phyloP scores from a whole-genome alignment of 192 early-diverging fungal species.

The Paraglomus brasilianum region DNA sequence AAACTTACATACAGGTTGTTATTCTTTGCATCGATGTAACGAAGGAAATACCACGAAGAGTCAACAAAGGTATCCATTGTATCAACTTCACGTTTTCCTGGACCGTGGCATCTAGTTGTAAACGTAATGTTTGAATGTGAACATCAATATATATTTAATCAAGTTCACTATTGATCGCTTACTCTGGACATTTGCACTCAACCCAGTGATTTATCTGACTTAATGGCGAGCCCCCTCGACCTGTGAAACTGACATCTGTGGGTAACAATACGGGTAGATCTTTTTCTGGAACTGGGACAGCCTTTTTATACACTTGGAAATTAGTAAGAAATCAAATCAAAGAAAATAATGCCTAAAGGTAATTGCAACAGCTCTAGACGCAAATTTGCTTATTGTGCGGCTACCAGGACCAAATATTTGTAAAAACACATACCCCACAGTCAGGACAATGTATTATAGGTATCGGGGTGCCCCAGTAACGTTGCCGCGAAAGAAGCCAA shows the following conservation, averaged over 20 bases:
- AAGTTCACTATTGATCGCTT: slow-evolving; percentile 26
- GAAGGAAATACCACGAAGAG: slow-evolving; percentile 95
- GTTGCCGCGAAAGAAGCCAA: slow-evolving; percentile 94
- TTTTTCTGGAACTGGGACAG: slow-evolving; percentile 78
- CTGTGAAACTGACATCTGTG: slow-evolving; percentile 53
- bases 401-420: no score
- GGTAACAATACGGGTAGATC: slow-evolving; percentile 81
- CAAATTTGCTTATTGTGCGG: no score
- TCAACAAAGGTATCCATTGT: slow-evolving; percentile 99
- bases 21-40: slow-evolving; percentile 80
- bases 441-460: slow-evolving; percentile 85
- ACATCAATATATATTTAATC: not conserved
- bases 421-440: slow-evolving; percentile 59
- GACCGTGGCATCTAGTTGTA: slow-evolving; percentile 57
- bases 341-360: no score
- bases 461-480: slow-evolving; percentile 97
- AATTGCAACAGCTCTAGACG: no score
- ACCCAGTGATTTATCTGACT: slow-evolving; percentile 63
- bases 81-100: slow-evolving; percentile 82
- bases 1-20: slow-evolving; percentile 35
- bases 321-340: no score
- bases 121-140: slow-evolving; percentile 15
- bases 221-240: slow-evolving; percentile 70
- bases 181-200: slow-evolving; percentile 75
- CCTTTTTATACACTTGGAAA: slow-evolving; percentile 28